phyloP scores from a whole-genome alignment of 805 yeast genomes.

The Sugiyamaella marilandica region DNA sequence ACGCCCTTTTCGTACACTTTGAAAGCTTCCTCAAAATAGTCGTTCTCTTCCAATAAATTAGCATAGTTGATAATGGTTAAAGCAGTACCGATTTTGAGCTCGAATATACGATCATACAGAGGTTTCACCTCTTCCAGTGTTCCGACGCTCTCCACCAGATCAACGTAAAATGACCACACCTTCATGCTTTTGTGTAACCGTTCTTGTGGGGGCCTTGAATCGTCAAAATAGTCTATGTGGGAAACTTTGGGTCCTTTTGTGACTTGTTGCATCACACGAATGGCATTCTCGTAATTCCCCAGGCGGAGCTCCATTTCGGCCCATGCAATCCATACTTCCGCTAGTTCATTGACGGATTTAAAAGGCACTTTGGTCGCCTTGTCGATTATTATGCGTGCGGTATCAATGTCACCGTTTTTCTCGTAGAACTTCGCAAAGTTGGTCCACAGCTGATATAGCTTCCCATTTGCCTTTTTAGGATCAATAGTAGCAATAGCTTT shows the following conservation, averaged over 20 bases:
- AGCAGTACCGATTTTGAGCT: constrained; percentile 65
- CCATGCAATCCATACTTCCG: constrained; percentile 72
- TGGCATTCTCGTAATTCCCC: constrained; percentile 44
- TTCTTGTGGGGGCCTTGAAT: constrained; percentile 47
- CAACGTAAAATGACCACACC: constrained; percentile 72
- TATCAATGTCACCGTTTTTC: constrained; percentile 44
- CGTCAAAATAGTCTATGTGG: constrained; percentile 37
- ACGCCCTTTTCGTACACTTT: constrained; percentile 66
- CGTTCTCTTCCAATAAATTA: constrained; percentile 47
- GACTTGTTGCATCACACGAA: constrained; percentile 40
- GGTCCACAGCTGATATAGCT: constrained; percentile 61
- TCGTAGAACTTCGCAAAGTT: constrained; percentile 64
- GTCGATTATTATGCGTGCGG: constrained; percentile 59
- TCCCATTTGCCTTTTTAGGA: constrained; percentile 46
- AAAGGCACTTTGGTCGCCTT: constrained; percentile 70
- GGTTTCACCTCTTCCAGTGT: constrained; percentile 35
- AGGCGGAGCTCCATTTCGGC: constrained; percentile 55
- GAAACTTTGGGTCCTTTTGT: constrained; percentile 38
- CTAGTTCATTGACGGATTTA: constrained; percentile 56
- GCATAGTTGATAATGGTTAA: constrained; percentile 63
- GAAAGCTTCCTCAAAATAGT: constrained; percentile 47
- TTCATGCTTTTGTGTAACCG: constrained; percentile 55
- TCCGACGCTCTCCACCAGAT: constrained; percentile 45
- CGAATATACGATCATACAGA: constrained; percentile 51
- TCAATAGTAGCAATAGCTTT: constrained; percentile 62